Base-by-base conservation (phyloP, 345 rosid species). In the Bruguiera sexangula region DNA sequence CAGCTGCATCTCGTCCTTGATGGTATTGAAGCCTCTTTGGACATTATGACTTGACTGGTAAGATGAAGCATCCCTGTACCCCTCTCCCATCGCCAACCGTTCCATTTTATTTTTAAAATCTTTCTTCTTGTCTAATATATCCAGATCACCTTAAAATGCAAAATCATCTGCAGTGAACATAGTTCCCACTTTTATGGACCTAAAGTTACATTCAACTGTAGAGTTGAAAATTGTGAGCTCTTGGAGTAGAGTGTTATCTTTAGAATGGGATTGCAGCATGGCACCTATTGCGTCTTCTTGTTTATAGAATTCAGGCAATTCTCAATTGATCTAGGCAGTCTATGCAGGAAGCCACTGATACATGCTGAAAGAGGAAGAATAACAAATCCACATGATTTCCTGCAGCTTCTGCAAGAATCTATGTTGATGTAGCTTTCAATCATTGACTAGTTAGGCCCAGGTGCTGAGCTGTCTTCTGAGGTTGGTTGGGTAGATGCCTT, bases 1-100 rank as follows among this genome's bases (percentile, higher is more conserved):
- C 81, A 46, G 78, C 77, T 65, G 68, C 85, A 32, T 74, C 76
- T 53, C 78, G 50, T 63, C 76, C 82, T 78, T 76, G 78, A 85
- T 63, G 32, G 36, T 34, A 60, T 67, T 39, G 36, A 50, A 53
- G 3, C 39, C n/a, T 9, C 57, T 61, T 30, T 68, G 57, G 46
- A 26, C 39, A 46, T n/a, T 27, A n/a, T 46, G 18, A 31, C 27
- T 37, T 62, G 36, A 5, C 61, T 39, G 82, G 87, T 82, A 74
- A 78, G 80, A 30, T 75, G 16, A 30, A 60, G 22, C 55, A 22
- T 52, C 36, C 43, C 20, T 15, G 59, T 30, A 15, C 30, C 51
- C 6, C 22, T 30, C 0, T 21, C 1, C 4, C 3, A 32, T 0
- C 7, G 24, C 7, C 18, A 39, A 37, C 19, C 32, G 62, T 39